Percentiles rank a stretch among this genome's conserved stretches.
These are phyloP conservation scores for Russula abietina DNA, from an alignment of 768 basidiomycete genomes.

Conservation along the genomic window DNA sequence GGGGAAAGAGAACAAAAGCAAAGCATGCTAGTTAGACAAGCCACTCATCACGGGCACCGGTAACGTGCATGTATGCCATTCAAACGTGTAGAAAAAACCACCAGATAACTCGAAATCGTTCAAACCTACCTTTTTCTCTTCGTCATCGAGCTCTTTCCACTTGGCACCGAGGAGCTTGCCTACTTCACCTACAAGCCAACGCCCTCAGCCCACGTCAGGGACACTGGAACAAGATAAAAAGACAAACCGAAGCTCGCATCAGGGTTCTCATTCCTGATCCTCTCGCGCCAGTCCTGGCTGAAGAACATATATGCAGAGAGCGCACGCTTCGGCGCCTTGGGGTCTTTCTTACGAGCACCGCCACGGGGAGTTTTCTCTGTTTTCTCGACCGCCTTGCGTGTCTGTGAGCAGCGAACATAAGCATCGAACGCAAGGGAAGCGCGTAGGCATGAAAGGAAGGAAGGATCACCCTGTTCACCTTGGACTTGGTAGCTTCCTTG, in stretches of 20 bases:
- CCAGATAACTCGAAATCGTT: background rate
- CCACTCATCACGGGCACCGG: background rate
- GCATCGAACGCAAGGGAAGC: conserved; percentile 12
- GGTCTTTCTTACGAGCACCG: conserved; percentile 66
- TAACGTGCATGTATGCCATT: conserved; percentile 10
- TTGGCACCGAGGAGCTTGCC: conserved; percentile 93
- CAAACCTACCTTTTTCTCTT: conserved; percentile 75
- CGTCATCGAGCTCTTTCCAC: conserved; percentile 93
- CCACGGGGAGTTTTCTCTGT: conserved; percentile 47
- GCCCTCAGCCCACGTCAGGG: conserved; percentile 16
- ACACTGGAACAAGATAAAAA: conserved; percentile 5
- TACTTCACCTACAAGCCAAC: conserved; percentile 59
- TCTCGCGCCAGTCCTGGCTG: conserved; percentile 90
- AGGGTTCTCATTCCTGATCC: conserved; percentile 94
- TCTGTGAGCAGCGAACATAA: conserved; percentile 34
- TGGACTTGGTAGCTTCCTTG: conserved; percentile 66
- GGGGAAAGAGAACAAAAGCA: background rate
- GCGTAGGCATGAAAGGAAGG: conserved; percentile 19
- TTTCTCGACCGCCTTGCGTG: conserved; percentile 70
- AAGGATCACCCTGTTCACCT: conserved; percentile 41
- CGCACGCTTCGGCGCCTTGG: conserved; percentile 83
- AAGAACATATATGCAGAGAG: conserved; percentile 99
- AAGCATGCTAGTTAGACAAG: background rate
- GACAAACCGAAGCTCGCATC: conserved; percentile 82
- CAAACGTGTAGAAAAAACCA: background rate